Percentiles rank a stretch among this genome's conserved stretches.
phyloP scores from a whole-genome alignment of 129 eudicot species.

The Helianthus tuberosus region DNA sequence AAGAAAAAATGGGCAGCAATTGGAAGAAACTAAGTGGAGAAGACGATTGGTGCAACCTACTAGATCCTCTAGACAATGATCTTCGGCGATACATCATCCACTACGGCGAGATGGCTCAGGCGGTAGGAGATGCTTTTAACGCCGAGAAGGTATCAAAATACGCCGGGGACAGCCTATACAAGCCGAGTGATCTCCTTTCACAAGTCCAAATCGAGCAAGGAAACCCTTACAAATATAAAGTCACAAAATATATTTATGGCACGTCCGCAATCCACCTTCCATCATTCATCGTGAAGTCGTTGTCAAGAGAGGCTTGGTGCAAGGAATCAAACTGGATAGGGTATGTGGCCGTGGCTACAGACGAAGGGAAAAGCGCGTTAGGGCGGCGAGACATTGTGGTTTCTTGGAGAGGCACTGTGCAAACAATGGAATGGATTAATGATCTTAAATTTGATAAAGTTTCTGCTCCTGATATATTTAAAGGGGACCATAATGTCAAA shows the following conservation, averaged over 20 bases:
- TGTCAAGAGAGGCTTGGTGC: constrained; percentile 87
- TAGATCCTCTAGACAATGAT: constrained; percentile 72
- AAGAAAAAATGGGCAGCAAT: constrained; percentile 29
- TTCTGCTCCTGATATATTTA: constrained; percentile 55
- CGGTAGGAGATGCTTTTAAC: constrained; percentile 62
- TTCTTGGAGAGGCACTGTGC: constrained; percentile 84
- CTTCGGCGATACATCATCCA: constrained; percentile 75
- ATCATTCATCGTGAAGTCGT: constrained; percentile 55
- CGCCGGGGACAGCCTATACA: constrained; percentile 60
- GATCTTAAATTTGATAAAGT: constrained; percentile 61
- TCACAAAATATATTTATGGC: constrained; percentile 69
- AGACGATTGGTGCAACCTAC: constrained; percentile 54
- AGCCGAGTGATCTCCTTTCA: constrained; percentile 39
- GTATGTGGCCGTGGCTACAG: constrained; percentile 85
- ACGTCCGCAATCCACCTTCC: constrained; percentile 65
- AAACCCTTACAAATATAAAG: constrained; percentile 62
- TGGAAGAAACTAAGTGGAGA: constrained; percentile 76
- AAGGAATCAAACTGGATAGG: constrained; percentile 96
- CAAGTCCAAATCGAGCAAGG: constrained; percentile 54
- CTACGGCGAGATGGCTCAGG: constrained; percentile 81
- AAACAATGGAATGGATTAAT: constrained; percentile 74
- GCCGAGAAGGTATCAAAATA: constrained; percentile 56
- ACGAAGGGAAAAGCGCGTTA: constrained; percentile 63
- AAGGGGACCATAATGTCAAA: constrained; percentile 36
- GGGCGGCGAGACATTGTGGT: constrained; percentile 87